These are phyloP conservation scores for Anthoceros angustus DNA, from an alignment of 225 moss, liverwort and hornwort species.

Conservation along the genomic window DNA sequence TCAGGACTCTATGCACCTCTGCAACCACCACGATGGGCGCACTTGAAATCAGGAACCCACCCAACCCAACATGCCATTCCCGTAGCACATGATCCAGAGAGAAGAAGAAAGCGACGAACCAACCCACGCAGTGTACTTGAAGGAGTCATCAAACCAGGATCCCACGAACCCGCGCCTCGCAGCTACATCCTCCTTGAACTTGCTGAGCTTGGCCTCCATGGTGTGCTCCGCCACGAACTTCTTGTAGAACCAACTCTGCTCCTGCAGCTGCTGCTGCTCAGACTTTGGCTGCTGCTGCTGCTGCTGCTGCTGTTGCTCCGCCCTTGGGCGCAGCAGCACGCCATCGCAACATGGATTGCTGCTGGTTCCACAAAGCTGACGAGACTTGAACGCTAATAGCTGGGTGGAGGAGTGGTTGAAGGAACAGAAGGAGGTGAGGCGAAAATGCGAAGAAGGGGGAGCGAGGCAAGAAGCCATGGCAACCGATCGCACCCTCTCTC, in stretches of 20 bases:
- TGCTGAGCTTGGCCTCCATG: conserved; percentile 45
- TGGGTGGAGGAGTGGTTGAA: too few species aligned
- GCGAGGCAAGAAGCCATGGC: too few species aligned
- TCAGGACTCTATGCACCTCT: conserved; percentile 53
- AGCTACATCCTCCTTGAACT: conserved; percentile 34
- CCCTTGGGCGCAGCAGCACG: not conserved
- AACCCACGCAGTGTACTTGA: conserved; percentile 51
- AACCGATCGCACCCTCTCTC: too few species aligned
- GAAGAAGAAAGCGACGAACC: conserved; percentile 1
- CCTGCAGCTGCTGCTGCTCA: conserved; percentile 6
- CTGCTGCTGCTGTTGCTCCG: not conserved
- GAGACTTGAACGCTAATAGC: too few species aligned
- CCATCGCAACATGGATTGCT: not conserved
- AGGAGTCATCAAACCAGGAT: conserved; percentile 48
- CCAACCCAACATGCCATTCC: not conserved
- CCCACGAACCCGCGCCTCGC: conserved; percentile 30
- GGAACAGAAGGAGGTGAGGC: too few species aligned
- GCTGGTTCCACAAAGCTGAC: too few species aligned
- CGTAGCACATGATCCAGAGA: not conserved
- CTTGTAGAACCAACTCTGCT: conserved; percentile 40
- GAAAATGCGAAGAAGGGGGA: too few species aligned
- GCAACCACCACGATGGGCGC: conserved; percentile 9
- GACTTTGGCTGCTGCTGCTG: not conserved
- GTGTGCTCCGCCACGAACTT: conserved; percentile 44
- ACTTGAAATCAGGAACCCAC: not conserved